Evolutionary conservation across 2,329 filamentous ascomycete species (phyloP).

Genomic region (Raffaelea deltoideospora): DNA sequence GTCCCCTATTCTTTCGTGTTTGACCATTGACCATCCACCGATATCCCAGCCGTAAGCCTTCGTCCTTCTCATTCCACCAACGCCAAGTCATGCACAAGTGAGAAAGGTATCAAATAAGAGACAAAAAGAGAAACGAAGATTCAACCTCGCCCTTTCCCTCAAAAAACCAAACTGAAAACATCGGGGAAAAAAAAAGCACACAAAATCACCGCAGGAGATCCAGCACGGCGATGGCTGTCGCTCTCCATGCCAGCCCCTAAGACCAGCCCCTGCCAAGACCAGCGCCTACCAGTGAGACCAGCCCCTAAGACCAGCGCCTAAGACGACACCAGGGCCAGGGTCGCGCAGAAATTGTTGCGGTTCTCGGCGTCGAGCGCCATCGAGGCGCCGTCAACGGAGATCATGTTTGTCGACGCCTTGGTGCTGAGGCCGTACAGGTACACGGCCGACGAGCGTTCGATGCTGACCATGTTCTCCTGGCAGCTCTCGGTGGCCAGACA

Average conservation of each 20-base stretch:
- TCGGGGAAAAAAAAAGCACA: not conserved
- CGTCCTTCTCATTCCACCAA: not conserved
- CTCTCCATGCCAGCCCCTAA: not conserved
- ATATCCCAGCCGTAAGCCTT: no score
- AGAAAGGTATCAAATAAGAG: not conserved
- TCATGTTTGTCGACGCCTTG: constrained; percentile 61
- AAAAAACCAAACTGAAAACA: not conserved
- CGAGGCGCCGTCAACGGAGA: constrained; percentile 43
- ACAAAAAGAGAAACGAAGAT: not conserved
- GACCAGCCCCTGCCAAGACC: no score
- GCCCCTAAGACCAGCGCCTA: no score
- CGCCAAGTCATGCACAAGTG: constrained; percentile 1
- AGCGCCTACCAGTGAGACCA: no score
- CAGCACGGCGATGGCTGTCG: not conserved
- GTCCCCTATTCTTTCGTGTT: no score
- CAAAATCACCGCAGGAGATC: not conserved
- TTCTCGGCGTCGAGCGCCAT: constrained; percentile 44
- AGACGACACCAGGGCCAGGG: constrained; percentile 35
- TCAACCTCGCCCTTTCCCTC: not conserved
- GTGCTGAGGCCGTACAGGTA: constrained; percentile 57
- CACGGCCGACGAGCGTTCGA: constrained; percentile 45
- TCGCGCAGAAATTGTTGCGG: constrained; percentile 49
- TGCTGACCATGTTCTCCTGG: constrained; percentile 62
- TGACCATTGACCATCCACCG: no score
- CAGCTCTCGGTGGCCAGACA: constrained; percentile 55